Base-by-base conservation (phyloP, 2,329 filamentous ascomycete genomes). In the Sporothrix globosa region DNA sequence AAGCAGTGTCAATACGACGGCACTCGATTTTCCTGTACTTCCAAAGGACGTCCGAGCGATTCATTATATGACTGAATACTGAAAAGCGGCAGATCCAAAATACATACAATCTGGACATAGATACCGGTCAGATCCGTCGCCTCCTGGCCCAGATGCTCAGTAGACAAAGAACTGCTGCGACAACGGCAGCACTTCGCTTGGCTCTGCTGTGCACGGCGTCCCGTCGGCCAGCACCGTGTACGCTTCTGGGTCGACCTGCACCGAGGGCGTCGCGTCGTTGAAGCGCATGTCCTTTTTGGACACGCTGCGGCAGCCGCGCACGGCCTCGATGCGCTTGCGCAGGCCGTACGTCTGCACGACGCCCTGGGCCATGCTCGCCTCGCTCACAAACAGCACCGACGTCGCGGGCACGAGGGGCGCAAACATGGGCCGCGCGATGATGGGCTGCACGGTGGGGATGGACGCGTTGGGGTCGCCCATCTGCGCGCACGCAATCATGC, bases 221-320 rank as follows among this genome's bases (percentile, higher is more conserved):
- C 92, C 93, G 80, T 97, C 93, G 1, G 94, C 94, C 82, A 95
- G 90, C 34, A 97, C 94, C 19, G 84, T 87, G 82, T 97, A 98
- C 76, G 87, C 90, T 85, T 98, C 95, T 5, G 95, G 92, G 79
- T 98, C 94, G 72, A 98, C 94, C 76, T 84, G 89, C 92, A 98
- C 97, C 81, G 85, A 88, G 17, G 95, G 95, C 87, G 88, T 93
- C 69, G 81, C 81, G 77, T 93, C 89, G 79, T 97, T 97, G 80
- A 88, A 94, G 77, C 92, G 93, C 93, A 97, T 97, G 80, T 97
- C 92, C 75, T 81, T 84, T 85, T 97, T 97, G 56, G 90, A 84
- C 58, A 97, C 86, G 44, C 80, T 86, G 71, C 94, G 75, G 79
- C 93, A 97, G 70, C 87, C 87, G 77, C 85, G 89, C 65, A 97